phyloP scores from a whole-genome alignment of 805 yeast species.

The Diddensiella santjacobensis region DNA sequence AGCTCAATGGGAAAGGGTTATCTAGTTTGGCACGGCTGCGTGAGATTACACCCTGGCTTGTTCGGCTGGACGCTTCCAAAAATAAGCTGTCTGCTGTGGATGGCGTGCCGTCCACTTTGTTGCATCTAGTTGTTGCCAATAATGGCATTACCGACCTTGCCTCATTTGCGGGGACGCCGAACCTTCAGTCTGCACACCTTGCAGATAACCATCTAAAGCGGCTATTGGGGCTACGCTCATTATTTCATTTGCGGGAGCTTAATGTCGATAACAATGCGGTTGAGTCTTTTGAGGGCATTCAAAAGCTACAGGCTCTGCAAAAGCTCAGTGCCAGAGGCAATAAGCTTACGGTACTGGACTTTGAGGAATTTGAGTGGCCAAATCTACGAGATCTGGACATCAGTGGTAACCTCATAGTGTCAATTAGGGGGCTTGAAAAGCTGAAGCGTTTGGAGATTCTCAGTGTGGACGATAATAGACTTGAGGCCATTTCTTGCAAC shows the following conservation, averaged over 20 bases:
- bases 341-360: slow-evolving; percentile 21
- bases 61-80: slow-evolving; percentile 37
- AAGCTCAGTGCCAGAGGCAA: slow-evolving; percentile 27
- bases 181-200: slow-evolving; percentile 35
- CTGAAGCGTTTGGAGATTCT: slow-evolving; percentile 36
- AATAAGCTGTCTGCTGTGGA: slow-evolving; percentile 42
- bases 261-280: slow-evolving; percentile 40
- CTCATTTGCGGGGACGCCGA: slow-evolving; percentile 40
- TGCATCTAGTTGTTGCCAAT: slow-evolving; percentile 37
- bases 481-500: slow-evolving; percentile 27
- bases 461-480: slow-evolving; percentile 33
- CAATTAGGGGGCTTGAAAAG: slow-evolving; percentile 27
- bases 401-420: slow-evolving; percentile 23
- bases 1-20: slow-evolving; percentile 35
- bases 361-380: slow-evolving; percentile 22
- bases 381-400: slow-evolving; percentile 27
- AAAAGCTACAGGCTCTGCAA: slow-evolving; percentile 34
- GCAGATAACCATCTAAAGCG: neutral
- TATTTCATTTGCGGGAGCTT: slow-evolving; percentile 40
- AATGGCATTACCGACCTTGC: slow-evolving; percentile 42
- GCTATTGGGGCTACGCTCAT: slow-evolving; percentile 25
- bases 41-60: slow-evolving; percentile 41
- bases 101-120: slow-evolving; percentile 42
- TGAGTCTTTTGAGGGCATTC: slow-evolving; percentile 38
- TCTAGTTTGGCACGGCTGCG: slow-evolving; percentile 42